Percentiles rank a stretch among this genome's conserved stretches.
These are phyloP conservation scores for Capsicum pubescens DNA, from an alignment of 257 asterid genomes.

Conservation along the genomic window DNA sequence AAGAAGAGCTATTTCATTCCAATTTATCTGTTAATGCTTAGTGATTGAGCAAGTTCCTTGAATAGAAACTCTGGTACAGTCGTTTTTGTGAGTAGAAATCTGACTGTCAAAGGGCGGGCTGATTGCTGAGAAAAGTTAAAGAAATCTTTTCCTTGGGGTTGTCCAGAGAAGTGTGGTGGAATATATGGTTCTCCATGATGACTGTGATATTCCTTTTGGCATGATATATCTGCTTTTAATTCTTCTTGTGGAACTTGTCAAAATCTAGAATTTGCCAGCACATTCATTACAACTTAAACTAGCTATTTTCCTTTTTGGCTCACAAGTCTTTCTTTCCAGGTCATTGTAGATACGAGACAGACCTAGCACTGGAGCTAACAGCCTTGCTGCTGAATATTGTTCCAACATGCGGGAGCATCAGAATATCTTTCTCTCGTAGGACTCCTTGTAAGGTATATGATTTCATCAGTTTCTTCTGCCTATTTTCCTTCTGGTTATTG, in stretches of 20 bases:
- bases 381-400: conserved; percentile 62
- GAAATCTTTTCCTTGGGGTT: too few relatives aligned
- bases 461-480: conserved; percentile 36
- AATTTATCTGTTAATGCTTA: too few relatives aligned
- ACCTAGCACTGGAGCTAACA: conserved; percentile 72
- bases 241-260: neutral
- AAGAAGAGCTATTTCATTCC: too few relatives aligned
- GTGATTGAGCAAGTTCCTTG: too few relatives aligned
- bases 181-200: neutral
- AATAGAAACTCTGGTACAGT: too few relatives aligned
- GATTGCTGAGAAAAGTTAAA: too few relatives aligned
- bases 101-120: too few relatives aligned
- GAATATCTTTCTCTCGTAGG: conserved; percentile 88
- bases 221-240: neutral
- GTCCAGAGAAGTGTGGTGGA: too few relatives aligned
- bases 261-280: neutral
- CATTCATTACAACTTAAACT: conserved; percentile 6
- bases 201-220: conserved; percentile 2
- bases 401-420: conserved; percentile 79
- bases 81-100: too few relatives aligned
- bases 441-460: conserved; percentile 70
- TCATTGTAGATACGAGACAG: conserved; percentile 78
- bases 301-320: neutral
- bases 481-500: conserved; percentile 33
- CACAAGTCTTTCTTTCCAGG: conserved; percentile 44